phyloP scores from a whole-genome alignment of 805 yeast genomes.

The Schwanniomyces vanrijiae region DNA sequence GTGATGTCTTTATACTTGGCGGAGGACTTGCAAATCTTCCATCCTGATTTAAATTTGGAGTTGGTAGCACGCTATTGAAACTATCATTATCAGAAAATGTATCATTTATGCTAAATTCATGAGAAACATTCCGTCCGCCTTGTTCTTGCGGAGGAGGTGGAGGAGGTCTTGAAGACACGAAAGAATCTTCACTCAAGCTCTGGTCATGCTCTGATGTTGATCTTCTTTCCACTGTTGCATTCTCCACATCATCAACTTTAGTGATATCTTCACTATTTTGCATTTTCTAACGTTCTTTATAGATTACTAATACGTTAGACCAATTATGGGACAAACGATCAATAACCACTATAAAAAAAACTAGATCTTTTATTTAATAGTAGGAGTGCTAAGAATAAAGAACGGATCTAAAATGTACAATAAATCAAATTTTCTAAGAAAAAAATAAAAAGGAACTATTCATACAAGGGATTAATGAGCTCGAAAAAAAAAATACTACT shows the following conservation, averaged over 20 bases:
- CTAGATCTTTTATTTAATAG: background rate
- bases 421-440: background rate
- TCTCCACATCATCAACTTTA: background rate
- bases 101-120: conserved; percentile 1
- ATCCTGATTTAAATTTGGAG: conserved; percentile 22
- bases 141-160: conserved; percentile 3
- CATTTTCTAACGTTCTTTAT: background rate
- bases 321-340: background rate
- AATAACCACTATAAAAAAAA: background rate
- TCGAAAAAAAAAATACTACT: background rate
- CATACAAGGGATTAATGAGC: conserved; percentile 1
- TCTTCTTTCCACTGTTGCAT: background rate
- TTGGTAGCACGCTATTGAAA: conserved; percentile 21
- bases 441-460: background rate
- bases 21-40: conserved; percentile 5
- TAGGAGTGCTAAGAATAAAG: background rate
- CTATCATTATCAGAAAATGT: conserved; percentile 11
- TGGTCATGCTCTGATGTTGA: conserved; percentile 1
- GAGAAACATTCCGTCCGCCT: conserved; percentile 2
- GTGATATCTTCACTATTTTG: background rate
- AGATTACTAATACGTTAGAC: background rate
- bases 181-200: conserved; percentile 18
- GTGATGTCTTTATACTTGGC: conserved; percentile 18
- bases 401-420: background rate
- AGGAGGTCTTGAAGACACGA: conserved; percentile 16